phyloP scores from a whole-genome alignment of 2,329 filamentous ascomycete species.

The Monosporascus cannonballus region DNA sequence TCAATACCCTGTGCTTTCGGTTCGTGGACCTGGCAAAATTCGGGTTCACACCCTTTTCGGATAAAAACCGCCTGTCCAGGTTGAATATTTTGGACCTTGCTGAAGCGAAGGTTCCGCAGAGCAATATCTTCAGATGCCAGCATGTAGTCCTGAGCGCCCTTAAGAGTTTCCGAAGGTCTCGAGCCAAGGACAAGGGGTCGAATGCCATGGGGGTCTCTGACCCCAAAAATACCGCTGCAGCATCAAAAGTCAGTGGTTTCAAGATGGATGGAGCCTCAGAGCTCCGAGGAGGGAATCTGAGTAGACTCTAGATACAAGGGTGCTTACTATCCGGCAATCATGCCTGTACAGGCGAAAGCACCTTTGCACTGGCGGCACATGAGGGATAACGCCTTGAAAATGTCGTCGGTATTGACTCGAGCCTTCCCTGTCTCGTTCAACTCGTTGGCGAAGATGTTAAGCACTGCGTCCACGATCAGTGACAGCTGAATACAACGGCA shows the following conservation, averaged over 20 bases:
- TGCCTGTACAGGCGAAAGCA: constrained; percentile 76
- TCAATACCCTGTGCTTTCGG: constrained; percentile 64
- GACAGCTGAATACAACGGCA: no score
- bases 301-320: no score
- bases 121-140: constrained; percentile 76
- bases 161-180: constrained; percentile 49
- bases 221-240: constrained; percentile 42
- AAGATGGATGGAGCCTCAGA: no score
- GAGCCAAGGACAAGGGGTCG: constrained; percentile 69
- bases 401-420: constrained; percentile 73
- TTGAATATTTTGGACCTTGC: constrained; percentile 60
- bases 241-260: no score
- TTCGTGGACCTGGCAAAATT: constrained; percentile 62
- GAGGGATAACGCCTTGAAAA: constrained; percentile 65
- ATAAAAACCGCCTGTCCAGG: constrained; percentile 75
- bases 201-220: constrained; percentile 76
- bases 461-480: constrained; percentile 19
- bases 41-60: constrained; percentile 61
- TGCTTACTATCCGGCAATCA: constrained; percentile 62
- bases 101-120: constrained; percentile 65
- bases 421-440: constrained; percentile 80
- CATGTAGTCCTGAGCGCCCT: constrained; percentile 66
- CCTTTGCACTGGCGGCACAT: constrained; percentile 72
- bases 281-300: no score
- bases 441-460: constrained; percentile 74